A percentile compares a stretch with the other conserved stretches of the same genome.
These are phyloP conservation scores for Clitoria ternatea DNA, from an alignment of 306 rosid species.

Conservation along the genomic window DNA sequence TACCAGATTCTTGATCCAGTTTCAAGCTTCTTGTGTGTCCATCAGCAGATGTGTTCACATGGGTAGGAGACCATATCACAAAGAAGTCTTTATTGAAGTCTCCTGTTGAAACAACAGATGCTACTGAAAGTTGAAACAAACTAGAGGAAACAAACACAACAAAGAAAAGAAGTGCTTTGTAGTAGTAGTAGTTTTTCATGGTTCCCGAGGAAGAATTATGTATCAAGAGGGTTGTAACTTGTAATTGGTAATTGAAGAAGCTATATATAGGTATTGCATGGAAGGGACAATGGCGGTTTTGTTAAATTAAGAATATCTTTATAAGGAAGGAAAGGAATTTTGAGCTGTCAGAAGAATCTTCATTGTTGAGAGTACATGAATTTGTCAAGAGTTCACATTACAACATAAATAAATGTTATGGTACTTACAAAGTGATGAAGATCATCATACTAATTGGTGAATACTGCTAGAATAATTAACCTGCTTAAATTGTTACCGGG, in stretches of 20 bases:
- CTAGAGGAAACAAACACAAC: conserved; percentile 33
- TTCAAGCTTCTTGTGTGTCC: conserved; percentile 63
- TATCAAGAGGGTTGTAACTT: not conserved
- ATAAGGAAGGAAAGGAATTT: conserved; percentile 53
- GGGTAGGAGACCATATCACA: conserved; percentile 82
- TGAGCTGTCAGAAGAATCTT: conserved; percentile 35
- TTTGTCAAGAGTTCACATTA: conserved; percentile 13
- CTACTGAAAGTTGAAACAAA: conserved; percentile 35
- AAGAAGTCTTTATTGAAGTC: conserved; percentile 86
- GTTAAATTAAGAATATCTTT: conserved; percentile 64
- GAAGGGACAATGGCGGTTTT: conserved; percentile 16
- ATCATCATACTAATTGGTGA: not conserved
- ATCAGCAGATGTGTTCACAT: conserved; percentile 71
- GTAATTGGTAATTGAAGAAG: conserved; percentile 15
- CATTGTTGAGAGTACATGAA: not conserved
- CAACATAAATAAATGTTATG: conserved; percentile 12
- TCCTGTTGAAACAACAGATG: conserved; percentile 75
- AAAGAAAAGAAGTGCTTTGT: conserved; percentile 22
- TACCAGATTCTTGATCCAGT: conserved; percentile 89
- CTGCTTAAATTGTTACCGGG: not conserved
- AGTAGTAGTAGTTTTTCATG: conserved; percentile 37
- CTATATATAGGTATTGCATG: conserved; percentile 43
- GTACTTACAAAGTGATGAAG: not conserved
- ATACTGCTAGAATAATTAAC: too few species aligned
- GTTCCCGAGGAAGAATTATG: conserved; percentile 16